Evolutionary conservation across 75 land plant species (phyloP), one percentile per base, ranked within the genome.

Genomic region (Pinus taeda): DNA sequence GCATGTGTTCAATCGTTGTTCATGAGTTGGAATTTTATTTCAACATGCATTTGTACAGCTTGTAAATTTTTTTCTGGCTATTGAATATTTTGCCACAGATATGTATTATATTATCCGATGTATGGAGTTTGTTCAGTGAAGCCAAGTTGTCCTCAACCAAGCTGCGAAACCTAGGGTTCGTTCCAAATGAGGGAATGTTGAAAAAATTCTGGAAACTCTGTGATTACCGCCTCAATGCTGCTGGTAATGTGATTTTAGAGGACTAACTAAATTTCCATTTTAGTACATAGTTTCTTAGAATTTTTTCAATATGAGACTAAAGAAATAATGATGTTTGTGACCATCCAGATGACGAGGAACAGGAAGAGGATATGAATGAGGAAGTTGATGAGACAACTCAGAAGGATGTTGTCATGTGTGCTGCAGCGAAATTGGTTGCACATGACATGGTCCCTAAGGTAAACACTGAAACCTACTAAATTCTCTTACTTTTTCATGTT

Each of bases 201-300:
- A 24, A 90, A 70, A 89, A 89, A 39, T 96, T 92, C 75, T 96
- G 97, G 97, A 83, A 84, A 77, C 82, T 96, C 17, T 94, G 98
- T 82, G 92, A 96, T 65, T 83, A 77, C 55, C 87, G 87, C 75
- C 92, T 96, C 14, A 79, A 67, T 75, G 79, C 81, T 75, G 86
- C 93, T 81, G 97, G 99, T 96, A 75, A 74, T 9, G 59, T 15
- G 17, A 12, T 70, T 56, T 26, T 81, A 29, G 73, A 59, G 17
- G 20, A n/a, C 3, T 39, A 33, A 39, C 42, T 22, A 61, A 69
- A 33, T 53, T 57, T 79, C 36, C 30, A 63, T 59, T 8, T 76
- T 55, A 6, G 49, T 59, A 26, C 55, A 49, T 49, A 67, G 37
- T 9, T 57, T 78, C 73, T 73, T 55, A 11, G 53, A 69, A 60